phyloP scores from a whole-genome alignment of 83 land plant species.

The Thuja plicata region DNA sequence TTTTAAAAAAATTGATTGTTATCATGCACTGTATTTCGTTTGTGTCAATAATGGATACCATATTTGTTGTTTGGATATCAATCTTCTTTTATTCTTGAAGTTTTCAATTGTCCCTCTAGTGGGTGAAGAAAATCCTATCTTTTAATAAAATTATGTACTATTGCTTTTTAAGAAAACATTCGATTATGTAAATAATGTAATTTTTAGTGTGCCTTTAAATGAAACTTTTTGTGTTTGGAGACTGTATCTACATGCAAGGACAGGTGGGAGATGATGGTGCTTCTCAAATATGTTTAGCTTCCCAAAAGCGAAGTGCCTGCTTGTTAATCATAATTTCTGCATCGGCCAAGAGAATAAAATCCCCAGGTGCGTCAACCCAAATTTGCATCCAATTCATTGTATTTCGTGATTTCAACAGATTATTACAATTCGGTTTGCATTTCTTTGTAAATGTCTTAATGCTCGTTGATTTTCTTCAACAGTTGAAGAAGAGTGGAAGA shows the following conservation, averaged over 20 bases:
- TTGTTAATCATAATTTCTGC: conserved; percentile 20
- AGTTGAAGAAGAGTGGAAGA: conserved; percentile 83
- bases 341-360: conserved; percentile 43
- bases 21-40: not conserved
- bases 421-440: no score
- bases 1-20: not conserved
- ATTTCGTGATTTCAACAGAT: no score
- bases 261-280: no score
- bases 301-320: not conserved
- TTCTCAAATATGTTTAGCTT: not conserved
- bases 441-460: no score
- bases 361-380: conserved; percentile 35
- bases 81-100: no score
- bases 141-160: not conserved
- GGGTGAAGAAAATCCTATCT: not conserved
- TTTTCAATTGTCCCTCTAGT: not conserved
- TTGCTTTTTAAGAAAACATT: no score
- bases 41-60: not conserved
- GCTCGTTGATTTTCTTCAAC: conserved; percentile 19
- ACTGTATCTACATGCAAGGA: no score
- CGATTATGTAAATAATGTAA: no score
- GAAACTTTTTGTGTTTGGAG: no score
- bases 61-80: no score
- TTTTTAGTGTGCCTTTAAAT: no score
- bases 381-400: not conserved